Base-by-base conservation (phyloP, 139 green algal species). In the Spirogloea muscicola region DNA sequence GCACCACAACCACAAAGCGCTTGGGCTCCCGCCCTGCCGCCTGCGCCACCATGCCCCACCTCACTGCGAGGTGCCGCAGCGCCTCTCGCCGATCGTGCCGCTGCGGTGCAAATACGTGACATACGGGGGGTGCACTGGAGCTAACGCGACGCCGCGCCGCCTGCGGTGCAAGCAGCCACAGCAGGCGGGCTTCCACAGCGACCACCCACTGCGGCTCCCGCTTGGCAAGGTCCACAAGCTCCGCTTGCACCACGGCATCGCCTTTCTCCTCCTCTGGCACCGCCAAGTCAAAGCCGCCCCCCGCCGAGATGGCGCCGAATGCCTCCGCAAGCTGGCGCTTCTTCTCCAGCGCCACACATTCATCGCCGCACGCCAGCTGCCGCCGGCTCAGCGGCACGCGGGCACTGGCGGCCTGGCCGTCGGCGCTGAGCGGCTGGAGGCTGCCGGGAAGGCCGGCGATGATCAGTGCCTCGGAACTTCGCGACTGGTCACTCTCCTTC, bases 331-430 rank as follows among this genome's bases (percentile, higher is more conserved):
- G 43, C 44, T 58, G 3, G 18, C 71, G 29, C 65, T 31, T 58
- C 52, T 67, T 71, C 65, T 78, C 67, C 10, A 58, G n/a, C 39
- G 34, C 68, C 13, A 33, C 49, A 40, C 74, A 81, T 39, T 81
- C 74, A 25, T 78, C 74, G 16, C 69, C 71, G 48, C 74, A 81
- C 46, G 65, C 40, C 43, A 81, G 64, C 65, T 78, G 25, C n/a
- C 74, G 42, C 63, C 68, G 49, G 31, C 66, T 64, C 21, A 71
- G 31, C 33, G 65, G 65, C 21, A 78, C 70, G 33, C 31, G 39
- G 41, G n/a, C 39, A 36, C 37, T 31, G 29, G 62, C 27, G 18
- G 27, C 27, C 18, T 18, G 33, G 62, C 33, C 62, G 3, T 9
- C 62, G 31, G 33, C 62, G n/a, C 10, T 74, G 37, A 27, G 64